Evolutionary conservation across 768 basidiomycete species (phyloP), one percentile per base, ranked within the genome.

Genomic region (Mycena vitilis): DNA sequence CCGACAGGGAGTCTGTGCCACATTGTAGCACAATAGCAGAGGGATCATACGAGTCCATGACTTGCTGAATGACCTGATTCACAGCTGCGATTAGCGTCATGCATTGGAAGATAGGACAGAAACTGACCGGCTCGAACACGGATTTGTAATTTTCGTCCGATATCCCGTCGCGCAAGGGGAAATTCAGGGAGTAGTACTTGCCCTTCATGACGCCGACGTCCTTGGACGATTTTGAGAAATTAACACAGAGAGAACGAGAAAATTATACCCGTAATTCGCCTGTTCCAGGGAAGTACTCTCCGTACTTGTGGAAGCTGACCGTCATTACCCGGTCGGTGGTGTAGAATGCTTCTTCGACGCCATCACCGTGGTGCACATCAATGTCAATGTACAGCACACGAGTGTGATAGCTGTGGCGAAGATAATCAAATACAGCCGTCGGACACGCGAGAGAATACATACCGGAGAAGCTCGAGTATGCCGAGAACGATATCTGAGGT

Each of bases 321-420:
- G 97, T 99, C 98, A 99, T 99, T 64, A 99, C 98, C 51, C 98
- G 87, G 77, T 99, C 97, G 23, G 98, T 99, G 5, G 96, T 96
- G 79, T 99, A 99, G 78, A 99, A 99, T 0, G 98, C 98, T 80
- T 99, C 98, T 77, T 99, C 98, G 25, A 99, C 98, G 49, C 98
- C 98, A 78, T 99, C 98, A 18, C 98, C 98, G 69, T 99, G 98
- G 77, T 99, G 98, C 1, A 98, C 95, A 77, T 99, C 98, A 66
- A 99, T 96, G 76, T 99, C 98, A 73, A 99, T 96, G 80, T 99
- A 99, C 23, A 99, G 85, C 36, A 99, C 98, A 40, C 98, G 88
- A 15, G 88, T 89, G 76, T 99, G 96, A 79, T 98, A 98, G 73
- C 95, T 95, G 15, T 40, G 73, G 40, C 20, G 36, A 15, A 60